Evolutionary conservation across 306 rosid species (phyloP).

Genomic region (Trichosanthes truncata): DNA sequence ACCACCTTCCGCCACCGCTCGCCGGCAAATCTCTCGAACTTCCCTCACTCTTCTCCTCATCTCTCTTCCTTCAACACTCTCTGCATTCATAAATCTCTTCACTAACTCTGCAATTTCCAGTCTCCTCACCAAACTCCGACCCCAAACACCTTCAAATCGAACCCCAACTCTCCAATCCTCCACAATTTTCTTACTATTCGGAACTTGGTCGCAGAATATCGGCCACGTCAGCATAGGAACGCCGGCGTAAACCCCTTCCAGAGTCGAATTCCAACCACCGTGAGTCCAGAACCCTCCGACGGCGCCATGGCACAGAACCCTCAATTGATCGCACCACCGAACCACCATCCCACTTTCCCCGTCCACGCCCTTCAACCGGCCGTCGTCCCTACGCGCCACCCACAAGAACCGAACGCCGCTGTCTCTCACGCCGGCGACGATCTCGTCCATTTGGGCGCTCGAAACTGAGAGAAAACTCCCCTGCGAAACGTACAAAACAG

Average conservation of each 20-base stretch:
- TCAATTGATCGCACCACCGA: constrained; percentile 38
- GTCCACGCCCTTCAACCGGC: neutral
- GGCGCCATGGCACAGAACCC: constrained; percentile 29
- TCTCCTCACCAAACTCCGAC: constrained; percentile 12
- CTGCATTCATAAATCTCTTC: constrained; percentile 23
- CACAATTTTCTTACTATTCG: constrained; percentile 24
- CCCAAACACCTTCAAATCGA: neutral
- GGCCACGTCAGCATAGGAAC: constrained; percentile 30
- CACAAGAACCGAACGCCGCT: constrained; percentile 29
- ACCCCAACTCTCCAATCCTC: constrained; percentile 36
- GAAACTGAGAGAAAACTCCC: constrained; percentile 34
- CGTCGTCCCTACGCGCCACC: constrained; percentile 19
- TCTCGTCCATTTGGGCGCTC: constrained; percentile 24
- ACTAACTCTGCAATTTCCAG: constrained; percentile 24
- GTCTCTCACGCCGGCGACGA: constrained; percentile 16
- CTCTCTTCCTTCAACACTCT: constrained; percentile 15
- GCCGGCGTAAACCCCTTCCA: constrained; percentile 29
- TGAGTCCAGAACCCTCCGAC: constrained; percentile 28
- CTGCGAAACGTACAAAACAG: constrained; percentile 29
- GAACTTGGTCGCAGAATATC: constrained; percentile 16
- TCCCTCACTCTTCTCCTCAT: constrained; percentile 18
- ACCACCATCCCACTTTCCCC: constrained; percentile 19
- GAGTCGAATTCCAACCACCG: constrained; percentile 34
- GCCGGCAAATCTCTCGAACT: neutral
- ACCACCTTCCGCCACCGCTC: constrained; percentile 24